Evolutionary conservation across 805 yeast genomes (phyloP).

Genomic region (Myxozyma udenii): DNA sequence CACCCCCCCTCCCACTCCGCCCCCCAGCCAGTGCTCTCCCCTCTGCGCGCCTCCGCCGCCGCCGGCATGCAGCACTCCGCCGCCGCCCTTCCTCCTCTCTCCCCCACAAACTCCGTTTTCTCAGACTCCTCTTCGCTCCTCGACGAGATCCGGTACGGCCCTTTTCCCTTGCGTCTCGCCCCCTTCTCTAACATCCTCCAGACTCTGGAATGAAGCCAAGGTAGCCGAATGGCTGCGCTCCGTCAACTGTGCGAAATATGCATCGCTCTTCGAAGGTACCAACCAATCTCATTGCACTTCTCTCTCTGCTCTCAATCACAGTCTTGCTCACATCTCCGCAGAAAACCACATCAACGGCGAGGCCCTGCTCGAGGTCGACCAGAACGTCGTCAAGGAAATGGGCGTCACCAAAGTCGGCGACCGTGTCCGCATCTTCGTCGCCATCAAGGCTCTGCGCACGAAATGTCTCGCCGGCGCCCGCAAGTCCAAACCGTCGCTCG

Average conservation of each 20-base stretch:
- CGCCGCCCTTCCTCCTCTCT: conserved; percentile 6
- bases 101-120: conserved; percentile 17
- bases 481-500: conserved; percentile 12
- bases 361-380: conserved; percentile 59
- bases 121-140: conserved; percentile 11
- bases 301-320: not conserved
- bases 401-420: conserved; percentile 83
- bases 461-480: conserved; percentile 25
- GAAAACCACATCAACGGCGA: conserved; percentile 58
- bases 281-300: not conserved
- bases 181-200: not conserved
- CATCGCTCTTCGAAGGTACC: conserved; percentile 22
- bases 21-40: not conserved
- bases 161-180: not conserved
- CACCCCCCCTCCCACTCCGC: not conserved
- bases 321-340: not conserved
- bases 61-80: conserved; percentile 1
- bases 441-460: conserved; percentile 50
- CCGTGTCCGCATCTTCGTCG: conserved; percentile 62
- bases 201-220: conserved; percentile 34
- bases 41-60: not conserved
- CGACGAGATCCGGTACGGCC: conserved; percentile 13
- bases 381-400: conserved; percentile 61
- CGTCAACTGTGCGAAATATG: conserved; percentile 35
- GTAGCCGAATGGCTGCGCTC: conserved; percentile 38